phyloP scores from a whole-genome alignment of 2,329 filamentous ascomycete species.

The Mycosphaerella sp. region DNA sequence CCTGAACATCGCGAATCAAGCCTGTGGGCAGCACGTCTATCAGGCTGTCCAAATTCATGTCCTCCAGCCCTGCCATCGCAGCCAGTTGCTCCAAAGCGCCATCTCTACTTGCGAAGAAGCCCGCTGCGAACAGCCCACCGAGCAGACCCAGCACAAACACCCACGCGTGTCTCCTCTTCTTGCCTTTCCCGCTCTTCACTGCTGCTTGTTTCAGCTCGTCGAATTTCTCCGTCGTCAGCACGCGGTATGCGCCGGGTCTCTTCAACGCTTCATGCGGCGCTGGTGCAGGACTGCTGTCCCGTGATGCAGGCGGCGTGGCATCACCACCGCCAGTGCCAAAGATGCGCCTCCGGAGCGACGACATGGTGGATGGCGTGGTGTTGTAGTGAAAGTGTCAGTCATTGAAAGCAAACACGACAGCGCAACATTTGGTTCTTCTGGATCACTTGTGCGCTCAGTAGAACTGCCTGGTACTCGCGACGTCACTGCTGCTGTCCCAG shows the following conservation, averaged over 20 bases:
- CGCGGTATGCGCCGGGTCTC: slow-evolving; percentile 38
- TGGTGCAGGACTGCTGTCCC: slow-evolving; percentile 37
- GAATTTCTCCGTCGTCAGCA: slow-evolving; percentile 48
- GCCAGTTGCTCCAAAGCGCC: slow-evolving; percentile 59
- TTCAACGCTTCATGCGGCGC: slow-evolving; percentile 27
- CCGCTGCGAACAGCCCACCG: slow-evolving; percentile 82
- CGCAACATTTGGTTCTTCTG: not conserved
- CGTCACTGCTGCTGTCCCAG: not conserved
- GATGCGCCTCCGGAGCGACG: slow-evolving; percentile 32
- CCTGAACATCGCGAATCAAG: slow-evolving; percentile 76
- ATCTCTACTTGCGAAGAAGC: slow-evolving; percentile 83
- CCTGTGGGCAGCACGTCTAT: slow-evolving; percentile 83
- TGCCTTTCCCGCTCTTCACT: slow-evolving; percentile 33
- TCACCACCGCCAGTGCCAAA: slow-evolving; percentile 26
- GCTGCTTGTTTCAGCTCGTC: slow-evolving; percentile 34
- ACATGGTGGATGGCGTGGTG: slow-evolving; percentile 21
- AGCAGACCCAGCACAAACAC: slow-evolving; percentile 83
- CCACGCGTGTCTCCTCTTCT: slow-evolving; percentile 68
- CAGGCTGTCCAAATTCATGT: slow-evolving; percentile 73
- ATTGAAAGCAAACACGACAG: not conserved
- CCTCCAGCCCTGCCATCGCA: slow-evolving; percentile 64
- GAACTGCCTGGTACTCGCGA: not conserved
- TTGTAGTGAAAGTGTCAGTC: not conserved
- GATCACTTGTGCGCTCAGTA: too few relatives aligned
- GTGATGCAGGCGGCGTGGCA: slow-evolving; percentile 32